Evolutionary conservation across 2,329 filamentous ascomycete genomes (phyloP).

Genomic region (Aulographum hederae): DNA sequence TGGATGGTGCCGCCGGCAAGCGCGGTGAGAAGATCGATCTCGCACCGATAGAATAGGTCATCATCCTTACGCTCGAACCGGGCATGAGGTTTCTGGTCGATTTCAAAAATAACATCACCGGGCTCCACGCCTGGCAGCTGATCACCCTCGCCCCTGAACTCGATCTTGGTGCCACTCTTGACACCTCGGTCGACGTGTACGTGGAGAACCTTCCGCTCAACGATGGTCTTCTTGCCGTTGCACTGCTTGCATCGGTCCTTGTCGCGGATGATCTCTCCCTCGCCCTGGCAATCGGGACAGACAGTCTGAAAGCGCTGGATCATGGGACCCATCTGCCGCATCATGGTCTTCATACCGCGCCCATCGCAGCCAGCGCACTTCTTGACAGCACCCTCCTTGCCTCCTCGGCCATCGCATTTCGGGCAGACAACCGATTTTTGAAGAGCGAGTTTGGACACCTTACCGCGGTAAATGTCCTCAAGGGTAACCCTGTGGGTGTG

Average conservation of each 20-base stretch:
- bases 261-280: conserved; percentile 90
- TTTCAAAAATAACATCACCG: conserved; percentile 95
- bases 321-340: conserved; percentile 99
- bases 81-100: conserved; percentile 95
- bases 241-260: conserved; percentile 97
- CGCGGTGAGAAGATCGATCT: conserved; percentile 90
- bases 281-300: conserved; percentile 93
- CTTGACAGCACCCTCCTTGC: conserved; percentile 95
- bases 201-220: conserved; percentile 95
- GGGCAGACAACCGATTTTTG: conserved; percentile 96
- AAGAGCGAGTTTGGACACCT: conserved; percentile 90
- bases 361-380: conserved; percentile 83
- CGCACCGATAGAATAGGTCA: conserved; percentile 84
- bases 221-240: conserved; percentile 90
- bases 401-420: conserved; percentile 83
- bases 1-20: conserved; percentile 79
- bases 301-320: conserved; percentile 99
- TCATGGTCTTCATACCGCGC: conserved; percentile 98
- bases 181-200: conserved; percentile 95
- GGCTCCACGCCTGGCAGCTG: conserved; percentile 84
- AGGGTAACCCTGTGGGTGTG: conserved; percentile 97
- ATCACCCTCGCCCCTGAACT: conserved; percentile 93
- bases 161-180: conserved; percentile 83
- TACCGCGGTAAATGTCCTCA: conserved; percentile 95
- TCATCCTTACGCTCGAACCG: conserved; percentile 94